phyloP scores from a whole-genome alignment of 2,329 filamentous ascomycete species.

The Monilinia aucupariae region DNA sequence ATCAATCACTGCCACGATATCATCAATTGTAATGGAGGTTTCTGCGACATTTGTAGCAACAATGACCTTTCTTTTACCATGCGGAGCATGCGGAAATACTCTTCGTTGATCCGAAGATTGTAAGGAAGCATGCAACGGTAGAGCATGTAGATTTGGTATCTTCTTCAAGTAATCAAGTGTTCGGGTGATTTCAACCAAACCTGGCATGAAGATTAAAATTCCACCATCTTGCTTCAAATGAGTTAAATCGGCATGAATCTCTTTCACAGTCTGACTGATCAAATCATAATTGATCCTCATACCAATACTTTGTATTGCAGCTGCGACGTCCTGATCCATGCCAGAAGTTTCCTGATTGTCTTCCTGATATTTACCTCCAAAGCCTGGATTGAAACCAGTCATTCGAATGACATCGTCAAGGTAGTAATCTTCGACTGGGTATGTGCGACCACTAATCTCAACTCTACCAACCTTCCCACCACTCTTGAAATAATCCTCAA shows the following conservation, averaged over 20 bases:
- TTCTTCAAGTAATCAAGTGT: slow-evolving; percentile 63
- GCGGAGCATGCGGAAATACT: slow-evolving; percentile 73
- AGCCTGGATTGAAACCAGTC: slow-evolving; percentile 60
- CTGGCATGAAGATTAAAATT: slow-evolving; percentile 92
- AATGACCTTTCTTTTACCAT: slow-evolving; percentile 83
- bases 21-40: slow-evolving; percentile 97
- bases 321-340: slow-evolving; percentile 56
- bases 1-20: slow-evolving; percentile 93
- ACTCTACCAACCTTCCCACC: slow-evolving; percentile 69
- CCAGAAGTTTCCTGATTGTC: slow-evolving; percentile 42
- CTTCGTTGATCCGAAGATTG: slow-evolving; percentile 81
- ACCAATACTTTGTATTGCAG: slow-evolving; percentile 65
- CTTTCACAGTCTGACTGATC: slow-evolving; percentile 70
- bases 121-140: slow-evolving; percentile 88
- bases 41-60: slow-evolving; percentile 96
- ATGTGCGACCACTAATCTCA: slow-evolving; percentile 83
- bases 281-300: slow-evolving; percentile 89
- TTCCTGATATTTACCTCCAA: slow-evolving; percentile 37
- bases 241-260: slow-evolving; percentile 72
- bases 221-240: slow-evolving; percentile 66
- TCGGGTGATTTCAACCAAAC: slow-evolving; percentile 84
- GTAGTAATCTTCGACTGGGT: slow-evolving; percentile 84
- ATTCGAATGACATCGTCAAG: slow-evolving; percentile 80
- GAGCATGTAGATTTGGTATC: slow-evolving; percentile 64
- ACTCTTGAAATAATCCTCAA: slow-evolving; percentile 74